Conservation (phyloP, 371 early-diverging fungal species). For the Fennellomyces sp. region DNA sequence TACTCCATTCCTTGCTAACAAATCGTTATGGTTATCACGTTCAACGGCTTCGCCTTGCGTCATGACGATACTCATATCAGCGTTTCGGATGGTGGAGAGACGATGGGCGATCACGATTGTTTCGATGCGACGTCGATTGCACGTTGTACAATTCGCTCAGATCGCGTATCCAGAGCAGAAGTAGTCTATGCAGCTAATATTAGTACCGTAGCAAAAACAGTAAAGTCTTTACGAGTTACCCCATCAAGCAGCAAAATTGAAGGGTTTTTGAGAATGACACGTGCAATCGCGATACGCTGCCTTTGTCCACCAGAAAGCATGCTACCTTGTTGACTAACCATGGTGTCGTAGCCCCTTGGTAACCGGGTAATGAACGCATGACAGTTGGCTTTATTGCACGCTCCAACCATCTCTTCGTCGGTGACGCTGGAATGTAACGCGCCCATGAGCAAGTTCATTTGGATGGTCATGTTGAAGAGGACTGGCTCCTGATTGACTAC, state of each 20-base stretch:
- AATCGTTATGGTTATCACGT: slow-evolving; percentile 69
- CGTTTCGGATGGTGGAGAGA: slow-evolving; percentile 77
- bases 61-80: slow-evolving; percentile 85
- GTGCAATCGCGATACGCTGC: slow-evolving; percentile 51
- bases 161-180: slow-evolving; percentile 75
- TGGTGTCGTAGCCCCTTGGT: slow-evolving; percentile 77
- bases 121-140: slow-evolving; percentile 79
- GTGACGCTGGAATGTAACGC: slow-evolving; percentile 25
- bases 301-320: slow-evolving; percentile 83
- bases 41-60: slow-evolving; percentile 72
- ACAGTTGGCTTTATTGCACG: slow-evolving; percentile 71
- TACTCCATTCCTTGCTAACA: slow-evolving; percentile 52
- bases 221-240: too few relatives aligned
- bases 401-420: slow-evolving; percentile 57
- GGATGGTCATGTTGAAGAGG: slow-evolving; percentile 81
- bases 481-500: slow-evolving; percentile 90
- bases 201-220: not conserved
- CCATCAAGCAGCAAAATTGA: slow-evolving; percentile 49
- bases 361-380: slow-evolving; percentile 76
- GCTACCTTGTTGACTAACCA: slow-evolving; percentile 68
- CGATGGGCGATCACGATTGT: slow-evolving; percentile 94
- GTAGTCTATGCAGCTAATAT: slow-evolving; percentile 58
- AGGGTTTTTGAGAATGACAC: slow-evolving; percentile 48
- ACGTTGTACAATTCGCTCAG: slow-evolving; percentile 79
- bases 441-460: slow-evolving; percentile 79